A percentile compares a stretch with the other conserved stretches of the same genome.
Evolutionary conservation across 2,329 filamentous ascomycete species (phyloP).

Genomic region (Xylaria sp.): DNA sequence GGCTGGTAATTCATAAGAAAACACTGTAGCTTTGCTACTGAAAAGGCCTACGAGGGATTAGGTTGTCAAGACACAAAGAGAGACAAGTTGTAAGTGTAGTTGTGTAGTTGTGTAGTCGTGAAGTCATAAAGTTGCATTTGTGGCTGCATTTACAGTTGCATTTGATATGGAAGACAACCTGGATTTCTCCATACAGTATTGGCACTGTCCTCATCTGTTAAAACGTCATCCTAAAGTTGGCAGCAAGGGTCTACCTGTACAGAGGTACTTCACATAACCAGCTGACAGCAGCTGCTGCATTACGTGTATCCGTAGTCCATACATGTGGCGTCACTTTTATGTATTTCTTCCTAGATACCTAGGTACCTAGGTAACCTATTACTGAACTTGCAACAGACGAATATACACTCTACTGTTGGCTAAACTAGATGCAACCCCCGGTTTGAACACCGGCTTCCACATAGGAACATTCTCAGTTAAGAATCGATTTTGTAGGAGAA

Average conservation of each 20-base stretch:
- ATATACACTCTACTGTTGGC: constrained; percentile 2
- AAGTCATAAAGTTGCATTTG: constrained; percentile 3
- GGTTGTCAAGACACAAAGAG: not conserved
- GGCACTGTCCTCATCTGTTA: too few relatives aligned
- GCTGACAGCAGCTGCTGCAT: not conserved
- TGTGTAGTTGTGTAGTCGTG: not conserved
- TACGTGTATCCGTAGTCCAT: not conserved
- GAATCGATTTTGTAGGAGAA: not conserved
- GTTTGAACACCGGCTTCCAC: not conserved
- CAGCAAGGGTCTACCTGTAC: too few relatives aligned
- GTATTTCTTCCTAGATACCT: constrained; percentile 1
- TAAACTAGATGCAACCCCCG: not conserved
- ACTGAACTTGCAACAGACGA: not conserved
- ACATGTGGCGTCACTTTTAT: constrained; percentile 8
- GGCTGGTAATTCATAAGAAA: not conserved
- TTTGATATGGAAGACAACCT: not conserved
- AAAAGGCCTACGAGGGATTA: not conserved
- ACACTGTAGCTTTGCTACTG: not conserved
- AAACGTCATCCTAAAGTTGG: too few relatives aligned
- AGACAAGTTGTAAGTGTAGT: not conserved
- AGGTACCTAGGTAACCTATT: too few relatives aligned
- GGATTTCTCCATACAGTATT: not conserved
- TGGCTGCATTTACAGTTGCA: not conserved
- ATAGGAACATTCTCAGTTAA: not conserved
- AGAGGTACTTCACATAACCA: not conserved